Base-by-base conservation (phyloP, 2,329 filamentous ascomycete species). In the Microcyclospora pomicola region DNA sequence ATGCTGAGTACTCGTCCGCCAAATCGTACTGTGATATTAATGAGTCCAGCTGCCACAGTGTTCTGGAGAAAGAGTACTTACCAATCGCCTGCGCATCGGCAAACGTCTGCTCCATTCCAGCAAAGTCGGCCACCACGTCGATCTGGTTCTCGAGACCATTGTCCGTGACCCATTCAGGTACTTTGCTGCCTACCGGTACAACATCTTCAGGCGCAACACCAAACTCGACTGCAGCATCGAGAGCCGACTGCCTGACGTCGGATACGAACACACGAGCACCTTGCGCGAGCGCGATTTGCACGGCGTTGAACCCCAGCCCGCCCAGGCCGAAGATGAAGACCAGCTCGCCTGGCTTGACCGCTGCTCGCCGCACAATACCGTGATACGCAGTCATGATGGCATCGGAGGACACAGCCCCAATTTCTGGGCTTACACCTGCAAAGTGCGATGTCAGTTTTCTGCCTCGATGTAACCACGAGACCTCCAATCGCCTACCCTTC, bases 211-310 rank as follows among this genome's bases (percentile, higher is more conserved):
- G 24, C 3, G 53, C 52, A 12, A 64, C 43, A 1, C 59, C 60
- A 10, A 61, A 41, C 5, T 48, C 46, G 7, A 45, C 39, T 3
- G 59, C 59, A 5, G 51, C 55, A 14, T 61, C 46, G 0, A 58
- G 31, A 10, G 43, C 35, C 16, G 56, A 55, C 14, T 58, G 49
- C 4, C 55, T 48, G 6, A 59, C 40, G 37, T 63, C 60, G 2
- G 52, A 55, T 6, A 62, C 51, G 24, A 62, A 49, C 15, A 58
- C 45, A 37, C 68, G 61, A 31, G 41, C 41, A 35, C 67, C 71
- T 35, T 69, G 61, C 43, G 69, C 56, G 39, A 64, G 65, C 28
- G 71, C 48, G 12, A 61, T 54, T 40, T 64, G 60, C 9, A 65
- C 41, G 1, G 55, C 63, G 41, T 65, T 64, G 36, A 64, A 61